Base-by-base conservation (phyloP, 75 land plant species). In the Selaginella tamariscina region DNA sequence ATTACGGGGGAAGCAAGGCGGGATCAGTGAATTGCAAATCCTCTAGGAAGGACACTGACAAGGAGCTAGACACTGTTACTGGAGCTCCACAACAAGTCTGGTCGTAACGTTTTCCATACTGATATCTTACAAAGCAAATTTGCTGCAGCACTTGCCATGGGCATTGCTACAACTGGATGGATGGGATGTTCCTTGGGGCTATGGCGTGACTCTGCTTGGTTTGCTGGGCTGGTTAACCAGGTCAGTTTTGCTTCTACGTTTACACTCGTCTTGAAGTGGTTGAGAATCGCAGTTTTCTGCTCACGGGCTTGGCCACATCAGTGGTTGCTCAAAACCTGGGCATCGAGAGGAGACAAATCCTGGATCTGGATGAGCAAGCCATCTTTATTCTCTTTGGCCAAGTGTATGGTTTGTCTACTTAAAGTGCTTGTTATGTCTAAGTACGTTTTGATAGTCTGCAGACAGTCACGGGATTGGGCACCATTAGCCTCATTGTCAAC, bases 171-270 rank as follows among this genome's bases (percentile, higher is more conserved):
- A 15, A 15, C 49, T 77, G n/a, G 71, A 68, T 57, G 60, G 68
- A 27, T 77, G 79, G 79, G 55, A 68, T 33, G 76, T 77, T 31
- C 79, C 79, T 18, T 77, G 79, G 79, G 75, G 67, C 55, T 74
- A 66, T 2, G 66, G 59, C 15, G 65, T 66, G 5, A 68, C 70
- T 22, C 63, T 27, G 5, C 32, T 69, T 1, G 76, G 77, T 22
- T 72, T 77, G 75, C 32, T 66, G 23, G 56, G 57, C 28, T 77
- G 77, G 77, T 39, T 75, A 32, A 27, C 64, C 65, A 77, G 79
- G 79, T 77, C 32, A 29, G 24, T 24, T 69, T 15, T 55, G 1
- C 11, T 67, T 33, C 2, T 2, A 1, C 27, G 27, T 2, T 15
- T 22, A 18, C 32, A 22, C 27, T 29, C 9, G 63, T 8, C 5